A percentile compares a stretch with the other conserved stretches of the same genome.
Evolutionary conservation across 352 stramenopile genomes (phyloP).

Genomic region (Phytophthora capsici): DNA sequence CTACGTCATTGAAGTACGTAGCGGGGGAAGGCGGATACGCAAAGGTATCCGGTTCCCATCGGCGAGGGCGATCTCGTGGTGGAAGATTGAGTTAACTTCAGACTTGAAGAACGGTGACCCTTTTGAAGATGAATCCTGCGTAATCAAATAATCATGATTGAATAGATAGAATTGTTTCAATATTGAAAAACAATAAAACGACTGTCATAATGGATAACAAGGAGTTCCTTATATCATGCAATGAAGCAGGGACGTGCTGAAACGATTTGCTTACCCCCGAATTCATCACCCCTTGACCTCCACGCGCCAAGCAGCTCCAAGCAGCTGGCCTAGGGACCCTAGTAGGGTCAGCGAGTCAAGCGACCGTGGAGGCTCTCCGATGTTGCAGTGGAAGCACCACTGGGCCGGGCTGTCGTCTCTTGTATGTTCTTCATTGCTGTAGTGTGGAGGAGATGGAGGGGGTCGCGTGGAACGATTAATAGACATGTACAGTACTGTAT

Average conservation of each 20-base stretch:
- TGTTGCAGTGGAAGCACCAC: too few species aligned
- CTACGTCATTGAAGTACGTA: slow-evolving; percentile 32
- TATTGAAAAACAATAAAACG: neutral
- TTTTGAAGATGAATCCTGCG: slow-evolving; percentile 7
- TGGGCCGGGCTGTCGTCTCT: too few species aligned
- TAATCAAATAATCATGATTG: neutral
- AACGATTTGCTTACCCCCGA: slow-evolving; percentile 16
- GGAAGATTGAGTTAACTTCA: slow-evolving; percentile 34
- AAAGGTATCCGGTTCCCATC: slow-evolving; percentile 28
- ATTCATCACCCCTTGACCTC: slow-evolving; percentile 19
- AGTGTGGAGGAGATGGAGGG: too few species aligned
- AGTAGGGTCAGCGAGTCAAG: too few species aligned
- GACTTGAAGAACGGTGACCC: slow-evolving; percentile 13
- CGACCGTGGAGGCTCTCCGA: too few species aligned
- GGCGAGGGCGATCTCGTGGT: too few species aligned
- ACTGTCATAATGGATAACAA: neutral
- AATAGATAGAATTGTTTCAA: too few species aligned
- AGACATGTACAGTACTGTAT: too few species aligned
- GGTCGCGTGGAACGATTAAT: too few species aligned
- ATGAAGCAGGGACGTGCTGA: neutral
- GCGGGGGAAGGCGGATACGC: slow-evolving; percentile 23
- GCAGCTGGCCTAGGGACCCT: too few species aligned
- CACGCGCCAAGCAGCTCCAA: slow-evolving; percentile 13
- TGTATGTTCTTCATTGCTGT: too few species aligned
- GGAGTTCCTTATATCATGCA: neutral